Percentiles rank a stretch among this genome's conserved stretches.
Evolutionary conservation across 2,329 filamentous ascomycete species (phyloP).

Genomic region (Neofusicoccum umdonicola): DNA sequence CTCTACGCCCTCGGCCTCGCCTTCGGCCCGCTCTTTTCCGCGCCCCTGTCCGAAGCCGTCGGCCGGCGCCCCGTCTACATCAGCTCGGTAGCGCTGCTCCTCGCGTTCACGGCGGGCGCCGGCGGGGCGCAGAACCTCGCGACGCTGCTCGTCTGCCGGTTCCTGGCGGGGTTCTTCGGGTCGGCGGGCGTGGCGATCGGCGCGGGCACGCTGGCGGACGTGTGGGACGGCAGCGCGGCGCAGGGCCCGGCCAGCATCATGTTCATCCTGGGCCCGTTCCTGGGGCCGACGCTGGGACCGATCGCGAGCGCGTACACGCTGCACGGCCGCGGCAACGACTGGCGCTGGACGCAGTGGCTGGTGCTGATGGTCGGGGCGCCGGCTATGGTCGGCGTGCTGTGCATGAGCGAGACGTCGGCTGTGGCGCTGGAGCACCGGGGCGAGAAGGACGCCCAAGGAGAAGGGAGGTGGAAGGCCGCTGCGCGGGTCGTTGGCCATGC

Average conservation of each 20-base stretch:
- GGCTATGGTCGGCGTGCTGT: slow-evolving; percentile 38
- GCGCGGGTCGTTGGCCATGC: slow-evolving; percentile 30
- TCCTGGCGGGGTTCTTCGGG: background rate
- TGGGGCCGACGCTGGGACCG: slow-evolving; percentile 65
- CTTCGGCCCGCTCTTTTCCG: too few relatives aligned
- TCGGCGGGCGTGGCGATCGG: background rate
- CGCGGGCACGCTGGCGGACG: background rate
- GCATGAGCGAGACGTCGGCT: slow-evolving; percentile 56
- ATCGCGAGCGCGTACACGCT: slow-evolving; percentile 65
- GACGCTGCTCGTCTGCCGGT: background rate
- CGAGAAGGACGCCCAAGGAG: too few relatives aligned
- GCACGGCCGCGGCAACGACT: slow-evolving; percentile 38
- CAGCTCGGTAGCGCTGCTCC: too few relatives aligned
- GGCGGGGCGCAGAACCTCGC: too few relatives aligned
- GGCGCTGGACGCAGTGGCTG: slow-evolving; percentile 46
- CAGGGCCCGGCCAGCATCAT: background rate
- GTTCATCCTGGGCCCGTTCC: slow-evolving; percentile 63
- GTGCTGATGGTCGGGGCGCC: slow-evolving; percentile 41
- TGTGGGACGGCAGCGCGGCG: background rate
- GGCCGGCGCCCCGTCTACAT: too few relatives aligned
- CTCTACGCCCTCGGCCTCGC: too few relatives aligned
- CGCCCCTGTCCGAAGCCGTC: too few relatives aligned
- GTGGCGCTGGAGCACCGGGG: background rate
- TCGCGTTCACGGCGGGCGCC: too few relatives aligned
- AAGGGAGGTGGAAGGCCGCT: too few relatives aligned